These are phyloP conservation scores for Citrus cavaleriei DNA, from an alignment of 345 rosid species.

Conservation along the genomic window DNA sequence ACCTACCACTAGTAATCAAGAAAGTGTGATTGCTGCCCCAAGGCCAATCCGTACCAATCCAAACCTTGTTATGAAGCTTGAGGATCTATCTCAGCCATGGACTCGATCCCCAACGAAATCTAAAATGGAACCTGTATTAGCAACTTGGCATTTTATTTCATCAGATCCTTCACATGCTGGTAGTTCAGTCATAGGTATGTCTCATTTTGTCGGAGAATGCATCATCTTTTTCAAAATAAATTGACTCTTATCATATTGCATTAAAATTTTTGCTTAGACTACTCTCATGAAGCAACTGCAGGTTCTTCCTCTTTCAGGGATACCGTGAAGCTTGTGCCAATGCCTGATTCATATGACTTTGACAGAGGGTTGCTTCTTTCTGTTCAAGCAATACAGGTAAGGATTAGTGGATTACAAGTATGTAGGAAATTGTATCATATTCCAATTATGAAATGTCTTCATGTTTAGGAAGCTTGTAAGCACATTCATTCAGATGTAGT, in stretches of 20 bases:
- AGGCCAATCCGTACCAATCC: conserved; percentile 88
- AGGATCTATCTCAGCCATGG: conserved; percentile 98
- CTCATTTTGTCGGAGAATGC: conserved; percentile 16
- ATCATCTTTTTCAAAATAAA: background rate
- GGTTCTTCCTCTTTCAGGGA: conserved; percentile 97
- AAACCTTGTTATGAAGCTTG: conserved; percentile 68
- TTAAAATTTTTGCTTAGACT: conserved; percentile 44
- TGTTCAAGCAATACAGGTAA: conserved; percentile 98
- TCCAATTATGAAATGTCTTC: background rate
- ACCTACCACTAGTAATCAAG: conserved; percentile 48
- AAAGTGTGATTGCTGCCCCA: conserved; percentile 75
- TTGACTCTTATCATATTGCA: conserved; percentile 18
- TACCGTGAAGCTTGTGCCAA: conserved; percentile 75
- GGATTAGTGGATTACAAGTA: conserved; percentile 14
- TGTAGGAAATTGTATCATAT: conserved; percentile 8
- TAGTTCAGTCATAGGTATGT: conserved; percentile 60
- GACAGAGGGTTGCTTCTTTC: conserved; percentile 98
- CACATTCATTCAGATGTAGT: background rate
- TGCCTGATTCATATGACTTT: conserved; percentile 96
- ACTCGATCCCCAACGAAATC: conserved; percentile 99
- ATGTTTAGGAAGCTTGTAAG: background rate
- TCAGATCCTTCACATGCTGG: conserved; percentile 51
- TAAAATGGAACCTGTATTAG: conserved; percentile 85
- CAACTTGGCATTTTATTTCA: conserved; percentile 68
- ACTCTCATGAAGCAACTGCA: conserved; percentile 96